A percentile compares a stretch with the other conserved stretches of the same genome.
These are phyloP conservation scores for Kwoniella dendrophila DNA, from an alignment of 768 basidiomycete genomes.

Conservation along the genomic window DNA sequence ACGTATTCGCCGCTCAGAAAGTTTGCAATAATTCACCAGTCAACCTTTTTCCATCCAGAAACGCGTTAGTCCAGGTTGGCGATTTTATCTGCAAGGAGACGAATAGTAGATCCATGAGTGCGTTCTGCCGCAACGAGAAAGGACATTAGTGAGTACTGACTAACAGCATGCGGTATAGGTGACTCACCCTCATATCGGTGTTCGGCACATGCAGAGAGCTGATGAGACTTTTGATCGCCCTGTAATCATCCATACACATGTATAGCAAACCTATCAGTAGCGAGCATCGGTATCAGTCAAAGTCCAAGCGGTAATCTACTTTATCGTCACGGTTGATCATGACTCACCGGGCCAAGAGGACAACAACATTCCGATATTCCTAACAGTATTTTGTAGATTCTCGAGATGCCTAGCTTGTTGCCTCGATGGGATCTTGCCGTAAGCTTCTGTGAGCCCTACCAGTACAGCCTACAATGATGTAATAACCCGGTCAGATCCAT, in stretches of 20 bases:
- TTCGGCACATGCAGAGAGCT: slow-evolving; percentile 86
- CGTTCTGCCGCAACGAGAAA: slow-evolving; percentile 67
- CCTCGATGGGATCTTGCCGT: slow-evolving; percentile 66
- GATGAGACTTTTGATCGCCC: slow-evolving; percentile 79
- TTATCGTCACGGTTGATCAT: not conserved
- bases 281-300: not conserved
- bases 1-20: not conserved
- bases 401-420: slow-evolving; percentile 68
- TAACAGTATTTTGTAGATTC: slow-evolving; percentile 73
- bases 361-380: slow-evolving; percentile 78
- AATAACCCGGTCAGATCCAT: too few species aligned
- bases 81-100: slow-evolving; percentile 87
- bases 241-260: slow-evolving; percentile 85
- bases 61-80: slow-evolving; percentile 89
- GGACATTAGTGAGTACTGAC: not conserved
- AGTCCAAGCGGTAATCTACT: not conserved
- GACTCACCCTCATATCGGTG: slow-evolving; percentile 74
- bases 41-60: slow-evolving; percentile 81
- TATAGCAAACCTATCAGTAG: slow-evolving; percentile 73
- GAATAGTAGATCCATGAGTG: slow-evolving; percentile 91
- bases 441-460: slow-evolving; percentile 87
- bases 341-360: slow-evolving; percentile 85
- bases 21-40: slow-evolving; percentile 64
- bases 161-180: not conserved
- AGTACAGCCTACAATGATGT: slow-evolving; percentile 75